These are phyloP conservation scores for Aspergillus persii DNA, from an alignment of 2,329 filamentous ascomycete species.

Conservation along the genomic window DNA sequence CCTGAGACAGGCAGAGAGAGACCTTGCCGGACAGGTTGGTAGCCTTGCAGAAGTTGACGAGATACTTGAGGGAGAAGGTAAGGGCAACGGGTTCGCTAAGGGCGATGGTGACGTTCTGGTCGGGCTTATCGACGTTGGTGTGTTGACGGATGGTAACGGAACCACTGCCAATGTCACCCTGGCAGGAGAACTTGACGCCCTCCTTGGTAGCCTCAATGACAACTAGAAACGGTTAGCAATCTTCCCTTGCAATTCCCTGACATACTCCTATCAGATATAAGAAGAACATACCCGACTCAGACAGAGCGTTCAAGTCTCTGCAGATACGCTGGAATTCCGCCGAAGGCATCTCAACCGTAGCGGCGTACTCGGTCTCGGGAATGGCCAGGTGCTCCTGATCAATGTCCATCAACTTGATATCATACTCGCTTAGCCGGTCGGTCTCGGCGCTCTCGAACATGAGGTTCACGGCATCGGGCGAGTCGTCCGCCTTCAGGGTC, in stretches of 20 bases:
- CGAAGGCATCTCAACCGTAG: conserved; percentile 84
- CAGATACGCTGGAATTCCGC: conserved; percentile 93
- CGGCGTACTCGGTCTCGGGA: conserved; percentile 96
- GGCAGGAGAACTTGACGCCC: conserved; percentile 90
- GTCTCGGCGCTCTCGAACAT: conserved; percentile 87
- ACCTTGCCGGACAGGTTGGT: conserved; percentile 77
- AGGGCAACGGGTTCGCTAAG: conserved; percentile 88
- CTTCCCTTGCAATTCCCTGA: too few relatives aligned
- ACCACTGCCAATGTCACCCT: conserved; percentile 93
- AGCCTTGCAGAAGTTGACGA: conserved; percentile 99
- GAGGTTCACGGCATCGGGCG: conserved; percentile 91
- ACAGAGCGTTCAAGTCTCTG: conserved; percentile 85
- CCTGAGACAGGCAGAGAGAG: conserved; percentile 90
- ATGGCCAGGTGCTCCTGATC: conserved; percentile 99
- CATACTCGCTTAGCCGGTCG: conserved; percentile 96
- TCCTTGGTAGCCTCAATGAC: conserved; percentile 96
- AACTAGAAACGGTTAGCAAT: conserved; percentile 53
- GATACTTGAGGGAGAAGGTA: conserved; percentile 98
- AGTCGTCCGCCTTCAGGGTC: conserved; percentile 95
- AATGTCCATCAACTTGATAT: conserved; percentile 99
- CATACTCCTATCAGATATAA: too few relatives aligned
- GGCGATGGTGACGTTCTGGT: conserved; percentile 81
- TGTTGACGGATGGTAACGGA: conserved; percentile 88
- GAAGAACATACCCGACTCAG: conserved; percentile 77
- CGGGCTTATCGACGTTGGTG: conserved; percentile 84